phyloP scores from a whole-genome alignment of 495 filamentous ascomycete genomes.

The Aspergillus sparsus region DNA sequence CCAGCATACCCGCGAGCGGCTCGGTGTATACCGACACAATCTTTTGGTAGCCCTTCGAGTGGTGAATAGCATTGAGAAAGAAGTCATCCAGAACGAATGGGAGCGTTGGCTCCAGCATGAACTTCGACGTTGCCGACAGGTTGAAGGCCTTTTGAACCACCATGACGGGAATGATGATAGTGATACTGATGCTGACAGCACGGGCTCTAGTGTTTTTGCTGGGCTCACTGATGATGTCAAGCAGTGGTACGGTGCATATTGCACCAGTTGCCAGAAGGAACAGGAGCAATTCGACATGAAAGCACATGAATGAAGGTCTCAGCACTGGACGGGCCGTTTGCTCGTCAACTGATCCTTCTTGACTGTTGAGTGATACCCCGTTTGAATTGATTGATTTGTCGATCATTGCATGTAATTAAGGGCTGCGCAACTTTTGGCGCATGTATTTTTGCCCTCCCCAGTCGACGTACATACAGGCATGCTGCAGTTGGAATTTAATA shows the following conservation, averaged over 20 bases:
- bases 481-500: constrained; percentile 5
- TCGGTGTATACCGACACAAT: constrained; percentile 87
- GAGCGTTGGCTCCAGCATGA: constrained; percentile 85
- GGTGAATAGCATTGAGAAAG: constrained; percentile 83
- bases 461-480: constrained; percentile 15
- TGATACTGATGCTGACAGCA: constrained; percentile 26
- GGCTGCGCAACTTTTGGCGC: constrained; percentile 9
- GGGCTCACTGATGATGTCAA: constrained; percentile 52
- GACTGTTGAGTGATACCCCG: constrained; percentile 38
- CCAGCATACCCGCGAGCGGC: constrained; percentile 72
- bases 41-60: constrained; percentile 87
- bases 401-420: constrained; percentile 8
- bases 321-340: constrained; percentile 7
- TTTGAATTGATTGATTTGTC: constrained; percentile 18
- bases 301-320: constrained; percentile 23
- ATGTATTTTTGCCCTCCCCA: constrained; percentile 7
- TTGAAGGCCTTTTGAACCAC: constrained; percentile 52
- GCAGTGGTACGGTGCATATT: constrained; percentile 71
- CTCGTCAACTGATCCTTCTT: constrained; percentile 19
- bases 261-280: constrained; percentile 69
- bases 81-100: constrained; percentile 84
- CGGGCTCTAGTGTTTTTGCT: constrained; percentile 34
- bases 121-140: constrained; percentile 63
- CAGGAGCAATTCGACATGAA: constrained; percentile 37
- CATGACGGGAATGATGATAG: constrained; percentile 30